A percentile compares a stretch with the other conserved stretches of the same genome.
These are phyloP conservation scores for Saccharomycopsis vini DNA, from an alignment of 805 yeast species.

Conservation along the genomic window DNA sequence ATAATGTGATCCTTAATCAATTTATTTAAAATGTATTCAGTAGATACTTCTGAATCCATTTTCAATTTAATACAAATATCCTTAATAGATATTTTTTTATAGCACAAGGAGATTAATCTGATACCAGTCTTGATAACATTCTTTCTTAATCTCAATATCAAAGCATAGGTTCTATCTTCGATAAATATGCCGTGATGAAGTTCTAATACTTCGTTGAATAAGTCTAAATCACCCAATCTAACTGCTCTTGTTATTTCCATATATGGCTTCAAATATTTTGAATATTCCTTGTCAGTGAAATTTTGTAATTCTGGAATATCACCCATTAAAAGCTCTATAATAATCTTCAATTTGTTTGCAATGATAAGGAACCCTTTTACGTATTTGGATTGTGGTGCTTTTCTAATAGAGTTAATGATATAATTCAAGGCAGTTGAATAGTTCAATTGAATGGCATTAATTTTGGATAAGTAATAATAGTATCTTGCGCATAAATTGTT, in stretches of 20 bases:
- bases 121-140: conserved; percentile 98
- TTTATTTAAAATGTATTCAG: conserved; percentile 94
- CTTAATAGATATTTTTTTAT: conserved; percentile 81
- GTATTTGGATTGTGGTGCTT: conserved; percentile 83
- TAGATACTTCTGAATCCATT: conserved; percentile 88
- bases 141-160: conserved; percentile 85
- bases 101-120: conserved; percentile 82
- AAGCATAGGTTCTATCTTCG: conserved; percentile 71
- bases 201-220: conserved; percentile 63
- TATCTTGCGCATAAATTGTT: conserved; percentile 88
- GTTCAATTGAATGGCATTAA: conserved; percentile 85
- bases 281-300: conserved; percentile 58
- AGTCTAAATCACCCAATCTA: conserved; percentile 77
- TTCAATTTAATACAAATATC: conserved; percentile 91
- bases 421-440: conserved; percentile 86
- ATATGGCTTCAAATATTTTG: conserved; percentile 66
- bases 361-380: conserved; percentile 84
- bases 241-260: conserved; percentile 86
- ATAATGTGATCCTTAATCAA: conserved; percentile 96
- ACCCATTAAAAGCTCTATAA: conserved; percentile 90
- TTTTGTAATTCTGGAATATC: conserved; percentile 86
- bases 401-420: conserved; percentile 89
- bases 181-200: conserved; percentile 54
- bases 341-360: conserved; percentile 78
- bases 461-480: conserved; percentile 82